Base-by-base conservation (phyloP, 2,329 filamentous ascomycete genomes). In the Oidium heveae region DNA sequence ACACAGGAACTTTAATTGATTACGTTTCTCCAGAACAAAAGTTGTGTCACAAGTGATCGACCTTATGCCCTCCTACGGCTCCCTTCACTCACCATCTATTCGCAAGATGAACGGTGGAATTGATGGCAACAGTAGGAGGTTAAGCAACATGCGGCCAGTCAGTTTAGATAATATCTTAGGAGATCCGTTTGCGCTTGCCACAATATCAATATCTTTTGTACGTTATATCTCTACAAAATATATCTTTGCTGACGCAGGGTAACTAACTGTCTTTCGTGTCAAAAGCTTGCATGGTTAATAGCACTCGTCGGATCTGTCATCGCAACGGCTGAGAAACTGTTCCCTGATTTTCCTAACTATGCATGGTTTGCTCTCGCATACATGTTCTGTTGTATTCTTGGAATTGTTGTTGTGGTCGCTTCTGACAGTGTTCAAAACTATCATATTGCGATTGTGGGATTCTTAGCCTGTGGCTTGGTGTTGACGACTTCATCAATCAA, bases 111-210 rank as follows among this genome's bases (percentile, higher is more conserved):
- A 87, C 73, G 73, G 78, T 66, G 75, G 75, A 60, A 74, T 77
- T 66, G 70, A 79, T 65, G 71, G 71, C 60, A 68, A 62, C 60
- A 61, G 69, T 54, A 68, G 73, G 64, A 72, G 75, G 65, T 72
- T 67, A 65, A 71, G 71, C 54, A 64, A 63, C 56, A 73, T 70
- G 70, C 67, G 71, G 59, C 70, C 69, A 62, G 81, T 94, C 68
- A 82, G 77, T 68, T 69, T 88, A 68, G 84, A 84, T 66, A 93
- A 95, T 69, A 87, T 98, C 63, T 75, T 95, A 58, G 91, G 91
- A 63, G 89, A 98, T 70, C 91, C 91, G 6, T 96, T 98, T 69
- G 88, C 89, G 57, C 76, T 98, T 57, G 87, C 88, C 55, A 96
- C 91, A 37, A 79, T 94, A 59, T 95, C 89, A 56, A 95, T 96